These are phyloP conservation scores for Phanerochaete sordida DNA, from an alignment of 768 basidiomycete species.

Conservation along the genomic window DNA sequence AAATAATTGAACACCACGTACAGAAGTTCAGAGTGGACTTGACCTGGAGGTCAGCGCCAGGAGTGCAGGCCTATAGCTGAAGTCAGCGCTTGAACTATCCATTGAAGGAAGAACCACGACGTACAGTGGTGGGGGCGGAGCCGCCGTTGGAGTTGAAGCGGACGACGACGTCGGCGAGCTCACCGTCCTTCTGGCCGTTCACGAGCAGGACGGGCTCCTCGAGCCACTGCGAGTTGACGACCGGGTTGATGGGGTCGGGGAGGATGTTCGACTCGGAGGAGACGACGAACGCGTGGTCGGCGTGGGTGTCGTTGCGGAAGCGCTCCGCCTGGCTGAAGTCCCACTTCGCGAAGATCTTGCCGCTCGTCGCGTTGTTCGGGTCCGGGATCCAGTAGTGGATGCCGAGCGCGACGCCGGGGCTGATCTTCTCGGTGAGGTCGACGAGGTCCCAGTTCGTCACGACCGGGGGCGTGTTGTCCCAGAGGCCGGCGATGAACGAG, in stretches of 20 bases:
- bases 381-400: slow-evolving; percentile 19
- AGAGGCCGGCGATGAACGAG: slow-evolving; percentile 27
- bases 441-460: slow-evolving; percentile 18
- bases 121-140: slow-evolving; percentile 34
- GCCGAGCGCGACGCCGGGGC: background rate
- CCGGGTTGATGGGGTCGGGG: slow-evolving; percentile 35
- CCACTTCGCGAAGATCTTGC: background rate
- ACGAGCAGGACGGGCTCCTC: slow-evolving; percentile 27
- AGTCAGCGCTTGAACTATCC: slow-evolving; percentile 5
- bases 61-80: slow-evolving; percentile 25
- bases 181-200: slow-evolving; percentile 36
- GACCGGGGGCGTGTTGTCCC: slow-evolving; percentile 20
- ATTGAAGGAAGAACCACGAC: background rate
- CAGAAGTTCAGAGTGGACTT: slow-evolving; percentile 53
- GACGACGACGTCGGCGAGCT: slow-evolving; percentile 46
- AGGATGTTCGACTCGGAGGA: slow-evolving; percentile 41
- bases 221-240: slow-evolving; percentile 54
- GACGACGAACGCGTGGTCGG: slow-evolving; percentile 45
- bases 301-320: slow-evolving; percentile 29
- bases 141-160: slow-evolving; percentile 50
- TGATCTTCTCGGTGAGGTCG: background rate
- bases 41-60: slow-evolving; percentile 37
- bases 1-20: no score
- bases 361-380: slow-evolving; percentile 20
- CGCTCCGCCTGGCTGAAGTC: no score